A percentile compares a stretch with the other conserved stretches of the same genome.
Conservation (phyloP, 2,329 filamentous ascomycete species). For the Nigrospora sphaerica region DNA sequence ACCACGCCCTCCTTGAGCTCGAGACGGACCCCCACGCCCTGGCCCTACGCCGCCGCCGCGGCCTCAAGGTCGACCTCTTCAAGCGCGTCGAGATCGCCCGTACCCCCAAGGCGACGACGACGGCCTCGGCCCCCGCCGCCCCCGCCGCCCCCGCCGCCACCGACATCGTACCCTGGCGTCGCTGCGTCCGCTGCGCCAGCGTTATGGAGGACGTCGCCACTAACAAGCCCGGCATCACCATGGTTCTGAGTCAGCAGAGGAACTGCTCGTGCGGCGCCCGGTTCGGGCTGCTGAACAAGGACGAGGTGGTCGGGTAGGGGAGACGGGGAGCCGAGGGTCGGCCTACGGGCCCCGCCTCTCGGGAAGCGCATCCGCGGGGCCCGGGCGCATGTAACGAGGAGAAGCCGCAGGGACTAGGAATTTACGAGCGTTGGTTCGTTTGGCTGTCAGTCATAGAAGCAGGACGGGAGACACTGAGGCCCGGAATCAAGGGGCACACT, state of each 20-base stretch:
- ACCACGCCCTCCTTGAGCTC: constrained; percentile 64
- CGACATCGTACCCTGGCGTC: constrained; percentile 26
- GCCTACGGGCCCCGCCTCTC: too few relatives aligned
- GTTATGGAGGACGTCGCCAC: constrained; percentile 55
- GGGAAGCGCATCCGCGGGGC: too few relatives aligned
- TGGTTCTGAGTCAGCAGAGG: constrained; percentile 47
- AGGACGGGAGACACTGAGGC: too few relatives aligned
- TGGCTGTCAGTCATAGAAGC: too few relatives aligned
- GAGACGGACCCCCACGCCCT: constrained; percentile 48
- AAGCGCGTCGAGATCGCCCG: constrained; percentile 51
- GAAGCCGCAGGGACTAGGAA: too few relatives aligned
- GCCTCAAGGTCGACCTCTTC: constrained; percentile 47
- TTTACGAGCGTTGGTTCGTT: too few relatives aligned
- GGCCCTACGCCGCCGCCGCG: constrained; percentile 25
- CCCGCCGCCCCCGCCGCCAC: constrained; percentile 4
- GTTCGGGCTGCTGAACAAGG: constrained; percentile 36
- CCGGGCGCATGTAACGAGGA: too few relatives aligned
- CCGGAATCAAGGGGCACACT: too few relatives aligned
- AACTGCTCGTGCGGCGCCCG: constrained; percentile 48
- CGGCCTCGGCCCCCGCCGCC: constrained; percentile 2
- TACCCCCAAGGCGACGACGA: constrained; percentile 14
- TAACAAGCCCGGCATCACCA: constrained; percentile 41
- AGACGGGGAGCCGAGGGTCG: neutral
- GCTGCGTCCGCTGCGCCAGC: constrained; percentile 54
- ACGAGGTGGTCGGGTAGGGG: constrained; percentile 4